Conservation (phyloP, 2,329 filamentous ascomycete species). For the Talaromyces sp. region DNA sequence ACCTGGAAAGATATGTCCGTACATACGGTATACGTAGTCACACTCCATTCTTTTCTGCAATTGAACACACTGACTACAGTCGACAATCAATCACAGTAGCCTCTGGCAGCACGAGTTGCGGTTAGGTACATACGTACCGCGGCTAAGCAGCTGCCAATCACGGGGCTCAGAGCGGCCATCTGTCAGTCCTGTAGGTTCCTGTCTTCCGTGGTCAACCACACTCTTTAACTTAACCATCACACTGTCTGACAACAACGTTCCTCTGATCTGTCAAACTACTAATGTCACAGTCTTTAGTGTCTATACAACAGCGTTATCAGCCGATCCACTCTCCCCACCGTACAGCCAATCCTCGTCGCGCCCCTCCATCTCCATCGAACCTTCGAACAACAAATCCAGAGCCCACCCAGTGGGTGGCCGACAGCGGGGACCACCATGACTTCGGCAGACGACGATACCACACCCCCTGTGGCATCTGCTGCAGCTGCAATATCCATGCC, state of each 20-base stretch:
- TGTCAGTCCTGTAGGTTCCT: not conserved
- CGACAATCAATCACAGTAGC: conserved; percentile 10
- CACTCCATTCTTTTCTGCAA: not conserved
- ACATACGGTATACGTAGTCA: not conserved
- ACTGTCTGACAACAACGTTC: not conserved
- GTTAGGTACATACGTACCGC: conserved; percentile 2
- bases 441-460: conserved; percentile 2
- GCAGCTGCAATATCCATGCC: not conserved
- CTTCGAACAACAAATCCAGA: not conserved
- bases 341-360: not conserved
- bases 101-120: conserved; percentile 13
- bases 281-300: not conserved
- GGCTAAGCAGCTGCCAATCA: conserved; percentile 19
- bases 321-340: not conserved
- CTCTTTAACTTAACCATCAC: not conserved
- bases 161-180: not conserved
- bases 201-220: not conserved
- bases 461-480: not conserved
- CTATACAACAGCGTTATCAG: not conserved
- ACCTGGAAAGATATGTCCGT: not conserved
- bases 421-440: not conserved
- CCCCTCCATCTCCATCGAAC: not conserved
- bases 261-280: not conserved
- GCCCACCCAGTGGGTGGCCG: not conserved
- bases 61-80: not conserved